A percentile compares a stretch with the other conserved stretches of the same genome.
phyloP scores from a whole-genome alignment of 176 grass and related monocot species.

The Avena eriantha region DNA sequence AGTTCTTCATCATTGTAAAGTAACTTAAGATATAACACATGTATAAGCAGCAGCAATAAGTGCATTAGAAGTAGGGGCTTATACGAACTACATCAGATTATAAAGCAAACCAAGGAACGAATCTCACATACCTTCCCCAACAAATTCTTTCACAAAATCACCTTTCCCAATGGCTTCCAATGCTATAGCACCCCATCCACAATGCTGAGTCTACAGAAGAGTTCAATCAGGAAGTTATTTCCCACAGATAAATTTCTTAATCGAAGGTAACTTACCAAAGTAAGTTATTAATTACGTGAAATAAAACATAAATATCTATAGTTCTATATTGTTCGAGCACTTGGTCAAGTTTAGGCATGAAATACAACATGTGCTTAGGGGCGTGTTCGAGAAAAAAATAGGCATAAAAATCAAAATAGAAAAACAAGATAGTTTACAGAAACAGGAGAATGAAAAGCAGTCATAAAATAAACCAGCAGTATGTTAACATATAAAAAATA shows the following conservation, averaged over 20 bases:
- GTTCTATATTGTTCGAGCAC: background rate
- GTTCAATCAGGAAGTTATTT: conserved; percentile 10
- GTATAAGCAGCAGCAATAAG: conserved; percentile 1
- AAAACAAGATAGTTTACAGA: background rate
- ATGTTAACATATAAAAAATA: background rate
- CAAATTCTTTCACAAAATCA: conserved; percentile 96
- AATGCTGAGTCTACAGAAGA: conserved; percentile 70
- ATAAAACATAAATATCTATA: background rate
- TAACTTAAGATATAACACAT: conserved; percentile 6
- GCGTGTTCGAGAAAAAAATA: background rate
- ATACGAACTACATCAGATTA: background rate
- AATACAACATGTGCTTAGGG: background rate
- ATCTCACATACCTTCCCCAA: conserved; percentile 87
- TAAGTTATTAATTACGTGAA: conserved; percentile 22
- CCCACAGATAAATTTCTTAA: background rate
- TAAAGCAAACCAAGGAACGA: conserved; percentile 29
- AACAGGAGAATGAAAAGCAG: conserved; percentile 19
- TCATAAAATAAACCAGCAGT: background rate
- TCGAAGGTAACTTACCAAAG: background rate
- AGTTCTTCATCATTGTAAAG: background rate
- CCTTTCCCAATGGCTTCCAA: conserved; percentile 74
- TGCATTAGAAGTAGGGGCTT: conserved; percentile 2
- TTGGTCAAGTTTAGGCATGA: conserved; percentile 7
- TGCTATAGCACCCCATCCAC: conserved; percentile 80
- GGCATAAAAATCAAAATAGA: background rate